Evolutionary conservation across 768 basidiomycete species (phyloP), one percentile per base, ranked within the genome.

Genomic region (Auriscalpium vulgare): DNA sequence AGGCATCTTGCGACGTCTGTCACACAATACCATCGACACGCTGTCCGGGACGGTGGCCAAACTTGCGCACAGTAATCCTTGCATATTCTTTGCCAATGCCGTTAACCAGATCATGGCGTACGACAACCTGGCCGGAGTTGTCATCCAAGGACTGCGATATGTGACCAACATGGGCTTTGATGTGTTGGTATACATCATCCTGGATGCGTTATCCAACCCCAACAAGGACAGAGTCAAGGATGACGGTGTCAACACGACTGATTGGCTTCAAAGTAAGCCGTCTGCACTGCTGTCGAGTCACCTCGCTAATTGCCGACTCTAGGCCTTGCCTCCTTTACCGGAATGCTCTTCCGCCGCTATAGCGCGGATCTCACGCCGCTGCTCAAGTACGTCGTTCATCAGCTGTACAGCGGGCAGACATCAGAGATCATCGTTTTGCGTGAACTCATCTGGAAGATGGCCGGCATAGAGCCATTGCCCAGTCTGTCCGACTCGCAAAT

Each of bases 41-140:
- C 78, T 97, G 13, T 87, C 93, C 34, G 87, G 95, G 17, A 81
- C 87, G 3, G 84, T 98, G 23, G 95, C 91, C 11, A 97, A 98
- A 71, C 73, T 95, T 53, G 91, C 91, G 13, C 94, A 98, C 68
- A 88, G 90, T 16, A 97, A 98, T 66, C 97, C 97, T 5, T 87
- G 85, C 62, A 85, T 95, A 50, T 83, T 98, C 63, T 98, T 97
- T 74, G 67, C 80, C 21, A 88, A 90, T 59, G 91, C 89, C 0
- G 85, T 99, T 48, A 85, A 87, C 61, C 97, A 98, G 70, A 88
- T 97, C 56, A 92, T 93, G 87, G 86, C 91, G 13, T 99, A 99
- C 65, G 91, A 95, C 66, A 99, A 98, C 69, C 72, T 97, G 53
- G 91, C 91, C 10, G 80, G 79, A 44, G 91, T 94, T 19, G 88